Evolutionary conservation across 2,329 filamentous ascomycete genomes (phyloP).

Genomic region (Colletotrichum aenigma): DNA sequence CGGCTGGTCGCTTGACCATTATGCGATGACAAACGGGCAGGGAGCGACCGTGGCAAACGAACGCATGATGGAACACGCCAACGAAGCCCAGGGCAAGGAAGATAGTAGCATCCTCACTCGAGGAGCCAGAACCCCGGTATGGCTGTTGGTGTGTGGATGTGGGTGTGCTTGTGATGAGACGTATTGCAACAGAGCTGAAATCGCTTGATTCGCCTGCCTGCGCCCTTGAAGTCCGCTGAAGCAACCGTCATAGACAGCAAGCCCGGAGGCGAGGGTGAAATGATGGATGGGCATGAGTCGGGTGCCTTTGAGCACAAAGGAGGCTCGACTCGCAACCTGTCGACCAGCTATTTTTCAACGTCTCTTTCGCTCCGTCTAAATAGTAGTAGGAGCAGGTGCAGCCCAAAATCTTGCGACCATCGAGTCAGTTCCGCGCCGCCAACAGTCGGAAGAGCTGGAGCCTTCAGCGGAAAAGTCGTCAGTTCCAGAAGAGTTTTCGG

Average conservation of each 20-base stretch:
- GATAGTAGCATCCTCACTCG: neutral
- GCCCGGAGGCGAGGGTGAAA: neutral
- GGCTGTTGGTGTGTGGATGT: neutral
- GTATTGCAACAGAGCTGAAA: neutral
- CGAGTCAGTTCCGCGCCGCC: neutral
- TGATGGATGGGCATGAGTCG: conserved; percentile 1
- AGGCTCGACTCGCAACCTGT: neutral
- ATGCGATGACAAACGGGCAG: neutral
- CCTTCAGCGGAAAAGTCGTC: neutral
- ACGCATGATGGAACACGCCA: neutral
- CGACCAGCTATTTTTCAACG: neutral
- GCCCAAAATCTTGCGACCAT: neutral
- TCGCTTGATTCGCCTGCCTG: neutral
- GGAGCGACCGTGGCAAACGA: neutral
- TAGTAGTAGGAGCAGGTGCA: neutral
- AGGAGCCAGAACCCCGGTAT: neutral
- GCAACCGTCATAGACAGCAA: neutral
- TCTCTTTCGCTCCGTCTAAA: neutral
- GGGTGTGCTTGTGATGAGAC: neutral
- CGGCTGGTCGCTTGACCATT: neutral
- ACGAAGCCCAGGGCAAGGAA: neutral
- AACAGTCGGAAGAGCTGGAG: neutral
- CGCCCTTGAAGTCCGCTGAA: neutral
- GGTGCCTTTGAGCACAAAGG: neutral
- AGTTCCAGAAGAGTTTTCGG: neutral